These are phyloP conservation scores for Mesotaenium endlicherianum DNA, from an alignment of 139 green algal genomes.

Conservation along the genomic window DNA sequence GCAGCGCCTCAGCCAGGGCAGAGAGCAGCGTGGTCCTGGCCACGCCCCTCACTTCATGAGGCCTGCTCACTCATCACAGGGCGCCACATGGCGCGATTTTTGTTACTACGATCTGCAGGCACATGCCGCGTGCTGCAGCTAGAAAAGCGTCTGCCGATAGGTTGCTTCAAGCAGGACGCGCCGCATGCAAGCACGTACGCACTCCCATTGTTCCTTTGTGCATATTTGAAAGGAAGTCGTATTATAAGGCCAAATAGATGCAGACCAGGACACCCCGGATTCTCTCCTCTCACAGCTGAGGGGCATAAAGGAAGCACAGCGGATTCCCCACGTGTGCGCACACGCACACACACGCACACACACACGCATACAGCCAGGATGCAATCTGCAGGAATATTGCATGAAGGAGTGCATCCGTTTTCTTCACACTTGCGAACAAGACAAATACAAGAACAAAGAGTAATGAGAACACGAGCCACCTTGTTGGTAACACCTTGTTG, in stretches of 20 bases:
- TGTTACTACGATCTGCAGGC: too few relatives aligned
- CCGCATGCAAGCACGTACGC: neutral
- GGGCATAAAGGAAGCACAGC: neutral
- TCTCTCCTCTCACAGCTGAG: neutral
- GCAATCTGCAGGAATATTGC: too few relatives aligned
- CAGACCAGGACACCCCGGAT: neutral
- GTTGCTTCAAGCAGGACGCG: neutral
- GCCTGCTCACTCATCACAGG: too few relatives aligned
- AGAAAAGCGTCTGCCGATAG: neutral
- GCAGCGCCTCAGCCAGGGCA: slow-evolving; percentile 19
- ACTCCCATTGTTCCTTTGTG: neutral
- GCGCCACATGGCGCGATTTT: too few relatives aligned
- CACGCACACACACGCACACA: neutral
- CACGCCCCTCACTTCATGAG: slow-evolving; percentile 38
- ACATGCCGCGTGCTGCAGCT: neutral
- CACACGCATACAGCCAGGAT: neutral
- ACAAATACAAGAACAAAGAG: too few relatives aligned
- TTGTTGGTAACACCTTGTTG: too few relatives aligned
- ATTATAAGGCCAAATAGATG: neutral
- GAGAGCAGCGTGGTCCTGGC: neutral
- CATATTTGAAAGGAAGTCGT: neutral
- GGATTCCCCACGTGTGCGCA: neutral
- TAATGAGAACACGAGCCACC: too few relatives aligned
- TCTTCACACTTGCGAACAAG: too few relatives aligned
- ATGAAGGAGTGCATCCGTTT: too few relatives aligned